phyloP scores from a whole-genome alignment of 768 basidiomycete genomes.

The Rhizopogon roseolus region DNA sequence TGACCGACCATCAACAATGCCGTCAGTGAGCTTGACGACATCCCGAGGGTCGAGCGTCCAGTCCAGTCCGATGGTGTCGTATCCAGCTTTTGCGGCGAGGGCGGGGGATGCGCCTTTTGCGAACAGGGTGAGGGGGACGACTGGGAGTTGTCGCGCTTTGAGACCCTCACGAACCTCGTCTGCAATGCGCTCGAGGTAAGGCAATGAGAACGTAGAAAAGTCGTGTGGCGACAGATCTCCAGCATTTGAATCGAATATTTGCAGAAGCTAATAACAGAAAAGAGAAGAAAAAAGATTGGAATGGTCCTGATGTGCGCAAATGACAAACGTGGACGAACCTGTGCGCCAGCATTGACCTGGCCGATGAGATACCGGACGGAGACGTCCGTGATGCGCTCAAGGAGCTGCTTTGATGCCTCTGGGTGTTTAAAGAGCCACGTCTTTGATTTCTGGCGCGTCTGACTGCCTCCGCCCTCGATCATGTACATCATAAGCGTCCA shows the following conservation, averaged over 20 bases:
- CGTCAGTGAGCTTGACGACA: conserved; percentile 38
- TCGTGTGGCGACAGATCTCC: conserved; percentile 89
- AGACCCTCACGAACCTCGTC: conserved; percentile 60
- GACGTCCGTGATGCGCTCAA: conserved; percentile 79
- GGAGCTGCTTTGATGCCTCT: conserved; percentile 71
- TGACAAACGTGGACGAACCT: conserved; percentile 48
- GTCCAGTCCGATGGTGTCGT: conserved; percentile 88
- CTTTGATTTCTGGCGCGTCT: conserved; percentile 87
- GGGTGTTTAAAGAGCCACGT: conserved; percentile 93
- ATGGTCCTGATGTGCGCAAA: neutral
- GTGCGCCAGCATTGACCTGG: conserved; percentile 93
- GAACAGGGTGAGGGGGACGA: conserved; percentile 84
- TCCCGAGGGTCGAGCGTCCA: conserved; percentile 83
- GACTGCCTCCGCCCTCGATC: conserved; percentile 94
- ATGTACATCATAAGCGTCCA: conserved; percentile 99
- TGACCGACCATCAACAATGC: conserved; percentile 15
- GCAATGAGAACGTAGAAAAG: conserved; percentile 80
- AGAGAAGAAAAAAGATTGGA: neutral
- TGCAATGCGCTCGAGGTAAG: conserved; percentile 71
- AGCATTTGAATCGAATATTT: conserved; percentile 97
- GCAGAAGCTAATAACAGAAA: conserved; percentile 69
- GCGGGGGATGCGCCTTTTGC: conserved; percentile 90
- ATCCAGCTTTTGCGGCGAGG: conserved; percentile 63
- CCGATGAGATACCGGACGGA: conserved; percentile 89
- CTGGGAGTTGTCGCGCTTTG: conserved; percentile 43